phyloP scores from a whole-genome alignment of 345 rosid species.

The Cardiospermum halicacabum region DNA sequence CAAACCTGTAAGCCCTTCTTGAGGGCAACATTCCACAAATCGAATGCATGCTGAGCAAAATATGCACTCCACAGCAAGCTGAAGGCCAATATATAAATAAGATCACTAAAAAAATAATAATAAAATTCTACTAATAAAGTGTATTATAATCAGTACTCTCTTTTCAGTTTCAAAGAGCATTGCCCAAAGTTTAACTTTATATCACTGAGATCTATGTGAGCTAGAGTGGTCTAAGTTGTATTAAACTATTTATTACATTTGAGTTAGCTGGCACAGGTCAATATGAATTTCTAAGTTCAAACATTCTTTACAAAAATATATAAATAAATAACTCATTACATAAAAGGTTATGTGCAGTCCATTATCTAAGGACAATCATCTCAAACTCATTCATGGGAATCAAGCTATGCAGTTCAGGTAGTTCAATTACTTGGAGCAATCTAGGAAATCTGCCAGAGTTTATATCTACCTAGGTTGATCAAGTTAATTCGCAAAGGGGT shows the following conservation, averaged over 20 bases:
- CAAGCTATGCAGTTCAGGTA: not conserved
- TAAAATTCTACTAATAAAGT: too few relatives aligned
- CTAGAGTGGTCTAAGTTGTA: too few relatives aligned
- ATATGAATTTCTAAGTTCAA: too few relatives aligned
- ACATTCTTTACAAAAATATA: too few relatives aligned
- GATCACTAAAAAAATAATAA: too few relatives aligned
- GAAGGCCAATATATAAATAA: constrained; percentile 17
- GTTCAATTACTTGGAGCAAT: not conserved
- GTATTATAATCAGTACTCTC: too few relatives aligned
- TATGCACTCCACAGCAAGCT: constrained; percentile 99
- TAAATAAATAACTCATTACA: too few relatives aligned
- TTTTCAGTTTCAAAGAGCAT: too few relatives aligned
- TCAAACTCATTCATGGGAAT: not conserved
- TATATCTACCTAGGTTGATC: not conserved
- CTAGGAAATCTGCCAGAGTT: not conserved
- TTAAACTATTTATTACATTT: too few relatives aligned
- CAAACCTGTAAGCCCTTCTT: constrained; percentile 95
- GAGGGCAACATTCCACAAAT: constrained; percentile 96
- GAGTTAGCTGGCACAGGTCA: too few relatives aligned
- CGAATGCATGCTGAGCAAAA: constrained; percentile 99
- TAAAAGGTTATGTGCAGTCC: not conserved
- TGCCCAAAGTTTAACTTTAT: too few relatives aligned
- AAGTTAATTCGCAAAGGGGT: not conserved
- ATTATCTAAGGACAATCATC: not conserved
- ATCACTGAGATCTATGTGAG: too few relatives aligned